phyloP scores from a whole-genome alignment of 2,329 filamentous ascomycete genomes.

The Trichoderma hamatum region DNA sequence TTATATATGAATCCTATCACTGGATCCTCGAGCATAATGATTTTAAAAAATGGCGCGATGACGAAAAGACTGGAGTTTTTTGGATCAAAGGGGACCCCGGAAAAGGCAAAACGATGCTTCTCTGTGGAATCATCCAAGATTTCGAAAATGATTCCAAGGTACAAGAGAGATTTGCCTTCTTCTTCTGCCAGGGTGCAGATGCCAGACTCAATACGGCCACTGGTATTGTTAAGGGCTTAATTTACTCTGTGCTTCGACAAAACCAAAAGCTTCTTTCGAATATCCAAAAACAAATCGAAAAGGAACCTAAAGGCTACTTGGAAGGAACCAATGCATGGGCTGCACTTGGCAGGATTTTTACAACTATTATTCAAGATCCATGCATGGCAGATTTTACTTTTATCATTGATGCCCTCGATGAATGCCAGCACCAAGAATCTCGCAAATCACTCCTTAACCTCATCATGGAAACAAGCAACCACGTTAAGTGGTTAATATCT shows the following conservation, averaged over 20 bases:
- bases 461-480: neutral
- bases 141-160: neutral
- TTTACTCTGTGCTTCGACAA: constrained; percentile 44
- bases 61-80: constrained; percentile 33
- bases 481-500: neutral
- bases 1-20: constrained; percentile 38
- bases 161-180: constrained; percentile 23
- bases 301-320: constrained; percentile 39
- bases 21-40: constrained; percentile 40
- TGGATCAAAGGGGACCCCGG: constrained; percentile 47
- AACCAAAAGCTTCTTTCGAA: constrained; percentile 40
- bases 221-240: constrained; percentile 45
- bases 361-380: constrained; percentile 40
- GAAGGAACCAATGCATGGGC: constrained; percentile 43
- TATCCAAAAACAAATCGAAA: constrained; percentile 38
- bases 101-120: constrained; percentile 50
- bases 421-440: neutral
- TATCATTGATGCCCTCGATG: constrained; percentile 32
- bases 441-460: neutral
- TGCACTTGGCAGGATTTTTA: constrained; percentile 44
- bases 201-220: constrained; percentile 42
- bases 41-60: constrained; percentile 31
- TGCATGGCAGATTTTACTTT: constrained; percentile 41
- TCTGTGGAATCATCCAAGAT: constrained; percentile 41
- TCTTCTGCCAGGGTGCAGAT: constrained; percentile 32